Percentiles rank a stretch among this genome's conserved stretches.
Evolutionary conservation across 2,329 filamentous ascomycete species (phyloP).

Genomic region (Apiospora kogelbergensis): DNA sequence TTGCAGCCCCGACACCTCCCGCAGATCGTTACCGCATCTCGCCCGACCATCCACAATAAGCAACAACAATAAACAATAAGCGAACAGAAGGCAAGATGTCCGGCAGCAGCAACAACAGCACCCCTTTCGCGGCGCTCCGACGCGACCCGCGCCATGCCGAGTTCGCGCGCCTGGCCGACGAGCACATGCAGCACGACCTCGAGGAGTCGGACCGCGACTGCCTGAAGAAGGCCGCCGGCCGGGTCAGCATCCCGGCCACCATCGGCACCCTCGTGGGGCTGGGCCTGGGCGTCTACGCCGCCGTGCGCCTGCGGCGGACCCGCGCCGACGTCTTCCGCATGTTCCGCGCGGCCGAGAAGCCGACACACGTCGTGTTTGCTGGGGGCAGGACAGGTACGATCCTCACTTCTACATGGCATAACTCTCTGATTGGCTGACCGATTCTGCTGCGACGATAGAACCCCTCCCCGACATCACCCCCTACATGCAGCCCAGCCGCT

Average conservation of each 20-base stretch:
- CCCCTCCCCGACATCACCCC: conserved; percentile 61
- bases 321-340: conserved; percentile 60
- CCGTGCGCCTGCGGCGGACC: conserved; percentile 54
- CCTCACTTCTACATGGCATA: too few species aligned
- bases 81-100: not conserved
- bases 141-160: conserved; percentile 42
- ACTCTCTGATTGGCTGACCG: not conserved
- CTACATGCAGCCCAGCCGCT: conserved; percentile 53
- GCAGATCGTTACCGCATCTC: not conserved
- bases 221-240: conserved; percentile 53
- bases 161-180: conserved; percentile 53
- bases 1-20: not conserved
- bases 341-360: conserved; percentile 61
- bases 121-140: conserved; percentile 34
- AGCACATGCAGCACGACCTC: conserved; percentile 57
- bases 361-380: conserved; percentile 60
- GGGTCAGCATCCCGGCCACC: conserved; percentile 53
- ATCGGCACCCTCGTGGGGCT: conserved; percentile 62
- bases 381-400: conserved; percentile 56
- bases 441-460: conserved; percentile 38
- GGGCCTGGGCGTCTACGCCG: conserved; percentile 57
- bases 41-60: not conserved
- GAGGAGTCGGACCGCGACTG: conserved; percentile 57
- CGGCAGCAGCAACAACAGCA: not conserved
- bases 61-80: not conserved